Evolutionary conservation across 2,329 filamentous ascomycete species (phyloP).

Genomic region (Aureobasidium subglaciale): DNA sequence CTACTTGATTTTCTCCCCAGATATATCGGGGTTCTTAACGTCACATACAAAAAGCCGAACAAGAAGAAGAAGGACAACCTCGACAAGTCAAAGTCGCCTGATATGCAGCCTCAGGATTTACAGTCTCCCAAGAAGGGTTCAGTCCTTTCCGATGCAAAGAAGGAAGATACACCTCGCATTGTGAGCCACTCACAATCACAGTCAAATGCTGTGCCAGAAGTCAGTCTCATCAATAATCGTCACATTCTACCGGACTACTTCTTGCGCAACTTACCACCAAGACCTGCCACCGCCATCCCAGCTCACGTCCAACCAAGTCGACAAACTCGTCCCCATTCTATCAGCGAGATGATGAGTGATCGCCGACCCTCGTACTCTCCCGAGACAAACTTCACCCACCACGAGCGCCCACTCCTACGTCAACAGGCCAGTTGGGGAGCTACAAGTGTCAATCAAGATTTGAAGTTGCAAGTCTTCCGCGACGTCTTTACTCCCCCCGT

Average conservation of each 20-base stretch:
- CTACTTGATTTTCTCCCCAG: constrained; percentile 86
- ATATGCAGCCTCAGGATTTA: neutral
- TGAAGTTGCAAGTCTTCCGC: constrained; percentile 86
- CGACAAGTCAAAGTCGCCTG: constrained; percentile 12
- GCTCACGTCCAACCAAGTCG: neutral
- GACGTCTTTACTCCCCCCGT: constrained; percentile 84
- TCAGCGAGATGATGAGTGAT: constrained; percentile 14
- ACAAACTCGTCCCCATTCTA: constrained; percentile 15
- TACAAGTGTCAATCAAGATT: constrained; percentile 78
- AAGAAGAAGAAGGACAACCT: constrained; percentile 34
- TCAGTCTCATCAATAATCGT: constrained; percentile 87
- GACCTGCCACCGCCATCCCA: constrained; percentile 22
- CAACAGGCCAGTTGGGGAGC: constrained; percentile 68
- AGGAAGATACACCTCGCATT: constrained; percentile 40
- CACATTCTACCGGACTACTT: constrained; percentile 86
- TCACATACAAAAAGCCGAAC: constrained; percentile 83
- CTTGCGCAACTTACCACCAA: constrained; percentile 53
- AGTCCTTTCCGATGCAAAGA: neutral
- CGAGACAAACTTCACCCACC: constrained; percentile 21
- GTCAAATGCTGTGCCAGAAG: constrained; percentile 67
- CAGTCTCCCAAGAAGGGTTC: constrained; percentile 12
- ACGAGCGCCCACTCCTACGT: constrained; percentile 36
- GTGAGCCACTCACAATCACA: constrained; percentile 74
- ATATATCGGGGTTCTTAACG: constrained; percentile 95
- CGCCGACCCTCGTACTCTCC: constrained; percentile 14